Base-by-base conservation (phyloP, 2,329 filamentous ascomycete species). In the Pseudocercospora vitis region DNA sequence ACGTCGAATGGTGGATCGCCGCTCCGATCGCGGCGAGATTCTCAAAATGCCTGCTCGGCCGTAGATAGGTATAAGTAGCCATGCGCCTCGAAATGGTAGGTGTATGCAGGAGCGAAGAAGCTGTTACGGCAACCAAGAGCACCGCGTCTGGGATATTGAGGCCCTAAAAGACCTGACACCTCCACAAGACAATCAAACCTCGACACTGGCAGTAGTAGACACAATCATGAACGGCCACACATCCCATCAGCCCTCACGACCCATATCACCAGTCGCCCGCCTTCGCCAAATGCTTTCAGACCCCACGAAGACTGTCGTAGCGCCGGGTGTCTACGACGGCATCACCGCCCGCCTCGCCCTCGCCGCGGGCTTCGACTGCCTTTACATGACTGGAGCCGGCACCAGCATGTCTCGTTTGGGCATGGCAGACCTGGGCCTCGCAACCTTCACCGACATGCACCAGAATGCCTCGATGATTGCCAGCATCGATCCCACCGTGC, bases 311-410 rank as follows among this genome's bases (percentile, higher is more conserved):
- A 64, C 65, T 7, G 60, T 87, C 32, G 76, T 85, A 2, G 83
- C 80, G 48, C 84, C 84, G 0, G 84, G 85, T 26, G 84, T 88
- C 2, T 86, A 86, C 64, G 85, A 88, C 73, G 85, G 85, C 9
- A 78, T 86, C 50, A 83, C 82, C 2, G 83, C 85, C 0, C 75
- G 84, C 1, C 79, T 88, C 52, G 83, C 84, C 1, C 73, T 86
- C 18, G 72, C 76, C 35, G 74, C 81, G n/a, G 84, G 83, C 4
- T 86, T 86, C 55, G 79, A 86, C 42, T 79, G 76, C 52, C 67
- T 87, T 32, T 88, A 88, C 72, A 87, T 88, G 84, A 85, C 83
- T 8, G 83, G 83, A 12, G 82, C 83, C 19, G 83, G 83, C 33
- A 85, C 81, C 1, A 76, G 76, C 12, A 81, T 81, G 54, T 86